A percentile compares a stretch with the other conserved stretches of the same genome.
phyloP scores from a whole-genome alignment of 2,329 filamentous ascomycete genomes.

The Aphanocladium album region DNA sequence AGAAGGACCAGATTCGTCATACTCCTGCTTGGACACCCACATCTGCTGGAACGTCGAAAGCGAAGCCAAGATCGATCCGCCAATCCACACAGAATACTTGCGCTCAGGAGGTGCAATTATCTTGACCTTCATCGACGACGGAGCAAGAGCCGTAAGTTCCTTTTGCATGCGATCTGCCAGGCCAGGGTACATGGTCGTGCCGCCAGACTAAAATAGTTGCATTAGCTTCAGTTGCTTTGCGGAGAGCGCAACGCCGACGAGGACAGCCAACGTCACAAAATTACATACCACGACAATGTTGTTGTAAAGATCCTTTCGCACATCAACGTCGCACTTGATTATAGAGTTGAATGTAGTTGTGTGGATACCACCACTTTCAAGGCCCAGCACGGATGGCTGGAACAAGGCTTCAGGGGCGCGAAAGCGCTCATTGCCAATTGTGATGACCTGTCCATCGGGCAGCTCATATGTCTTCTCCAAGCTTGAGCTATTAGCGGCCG shows the following conservation, averaged over 20 bases:
- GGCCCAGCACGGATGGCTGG: conserved; percentile 96
- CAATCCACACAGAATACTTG: conserved; percentile 99
- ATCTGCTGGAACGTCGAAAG: conserved; percentile 99
- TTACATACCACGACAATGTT: conserved; percentile 99
- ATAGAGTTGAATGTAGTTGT: conserved; percentile 99
- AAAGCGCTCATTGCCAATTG: conserved; percentile 99
- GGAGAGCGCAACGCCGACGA: no score
- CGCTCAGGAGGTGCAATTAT: conserved; percentile 99
- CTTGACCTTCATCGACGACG: conserved; percentile 99
- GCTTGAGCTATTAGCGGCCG: conserved; percentile 95
- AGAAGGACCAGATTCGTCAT: conserved; percentile 99
- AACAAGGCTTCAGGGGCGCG: conserved; percentile 98
- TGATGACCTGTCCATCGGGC: conserved; percentile 99
- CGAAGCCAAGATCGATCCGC: conserved; percentile 99
- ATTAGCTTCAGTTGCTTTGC: no score
- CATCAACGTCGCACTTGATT: conserved; percentile 99
- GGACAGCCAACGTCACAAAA: no score
- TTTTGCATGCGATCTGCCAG: conserved; percentile 99
- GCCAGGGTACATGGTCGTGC: conserved; percentile 99
- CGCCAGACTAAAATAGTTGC: conserved; percentile 94
- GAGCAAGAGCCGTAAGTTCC: conserved; percentile 99
- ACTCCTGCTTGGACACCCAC: conserved; percentile 99
- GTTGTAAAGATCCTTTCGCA: conserved; percentile 99
- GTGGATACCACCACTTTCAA: conserved; percentile 98
- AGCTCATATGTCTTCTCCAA: conserved; percentile 99